A percentile compares a stretch with the other conserved stretches of the same genome.
phyloP scores from a whole-genome alignment of 2,329 filamentous ascomycete genomes.

The Calonectria pauciramosa region DNA sequence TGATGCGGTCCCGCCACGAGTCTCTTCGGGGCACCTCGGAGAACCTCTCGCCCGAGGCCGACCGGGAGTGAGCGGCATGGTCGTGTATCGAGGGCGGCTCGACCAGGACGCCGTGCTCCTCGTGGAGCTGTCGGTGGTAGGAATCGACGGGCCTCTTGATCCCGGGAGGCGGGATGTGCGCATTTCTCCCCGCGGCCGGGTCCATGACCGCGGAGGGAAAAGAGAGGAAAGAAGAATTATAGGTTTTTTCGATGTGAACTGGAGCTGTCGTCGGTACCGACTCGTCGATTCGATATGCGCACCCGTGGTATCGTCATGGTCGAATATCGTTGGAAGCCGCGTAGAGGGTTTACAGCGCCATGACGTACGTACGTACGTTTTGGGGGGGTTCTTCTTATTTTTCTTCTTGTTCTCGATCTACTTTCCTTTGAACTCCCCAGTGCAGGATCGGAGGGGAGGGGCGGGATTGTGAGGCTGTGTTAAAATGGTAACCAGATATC shows the following conservation, averaged over 20 bases:
- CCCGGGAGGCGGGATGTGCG: slow-evolving; percentile 36
- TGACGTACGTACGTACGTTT: not conserved
- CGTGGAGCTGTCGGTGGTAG: slow-evolving; percentile 44
- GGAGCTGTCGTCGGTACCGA: slow-evolving; percentile 26
- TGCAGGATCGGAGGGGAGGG: not conserved
- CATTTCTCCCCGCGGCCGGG: slow-evolving; percentile 30
- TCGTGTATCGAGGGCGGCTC: slow-evolving; percentile 27
- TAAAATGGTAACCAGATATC: not conserved
- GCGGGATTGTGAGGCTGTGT: not conserved
- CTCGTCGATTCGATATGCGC: slow-evolving; percentile 18
- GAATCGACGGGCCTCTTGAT: slow-evolving; percentile 43
- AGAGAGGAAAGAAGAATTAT: not conserved
- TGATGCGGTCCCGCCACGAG: slow-evolving; percentile 19
- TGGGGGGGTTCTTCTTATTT: not conserved
- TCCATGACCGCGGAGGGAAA: slow-evolving; percentile 55
- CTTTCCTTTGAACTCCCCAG: not conserved
- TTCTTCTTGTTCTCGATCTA: not conserved
- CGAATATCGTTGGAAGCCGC: not conserved
- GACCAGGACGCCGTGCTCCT: slow-evolving; percentile 41
- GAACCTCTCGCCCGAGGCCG: slow-evolving; percentile 25
- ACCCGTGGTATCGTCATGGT: slow-evolving; percentile 26
- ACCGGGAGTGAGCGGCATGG: slow-evolving; percentile 6
- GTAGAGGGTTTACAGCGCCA: slow-evolving; percentile 19
- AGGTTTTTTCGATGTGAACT: slow-evolving; percentile 2
- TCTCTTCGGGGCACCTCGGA: slow-evolving; percentile 39